Conservation (phyloP, 2,329 filamentous ascomycete species). For the Pseudogymnoascus destructans region DNA sequence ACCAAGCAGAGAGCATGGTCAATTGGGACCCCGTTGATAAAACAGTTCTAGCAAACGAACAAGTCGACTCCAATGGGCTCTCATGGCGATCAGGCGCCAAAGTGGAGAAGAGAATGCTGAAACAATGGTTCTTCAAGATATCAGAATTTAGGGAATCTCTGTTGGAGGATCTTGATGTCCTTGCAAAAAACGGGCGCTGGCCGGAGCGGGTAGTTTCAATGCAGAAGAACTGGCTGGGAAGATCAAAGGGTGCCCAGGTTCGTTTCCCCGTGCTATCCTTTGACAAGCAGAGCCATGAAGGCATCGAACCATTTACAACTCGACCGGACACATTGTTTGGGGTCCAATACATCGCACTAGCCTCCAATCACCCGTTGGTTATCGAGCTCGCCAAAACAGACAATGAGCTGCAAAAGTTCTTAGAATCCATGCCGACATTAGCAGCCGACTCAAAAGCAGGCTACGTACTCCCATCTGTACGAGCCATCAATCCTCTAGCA, state of each 20-base stretch:
- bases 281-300: conserved; percentile 30
- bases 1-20: conserved; percentile 70
- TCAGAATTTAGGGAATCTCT: conserved; percentile 64
- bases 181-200: conserved; percentile 55
- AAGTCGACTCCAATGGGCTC: conserved; percentile 72
- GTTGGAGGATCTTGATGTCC: conserved; percentile 53
- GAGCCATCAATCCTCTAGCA: conserved; percentile 53
- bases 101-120: conserved; percentile 65
- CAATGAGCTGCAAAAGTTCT: conserved; percentile 50
- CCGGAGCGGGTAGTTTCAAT: conserved; percentile 71
- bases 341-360: conserved; percentile 72
- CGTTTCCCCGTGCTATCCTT: conserved; percentile 49
- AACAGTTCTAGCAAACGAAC: conserved; percentile 84
- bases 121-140: conserved; percentile 85
- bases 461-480: conserved; percentile 49
- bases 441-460: conserved; percentile 49
- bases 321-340: conserved; percentile 78
- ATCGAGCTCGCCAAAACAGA: conserved; percentile 45
- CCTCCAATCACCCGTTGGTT: conserved; percentile 59
- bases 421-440: conserved; percentile 46
- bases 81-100: conserved; percentile 82
- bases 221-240: conserved; percentile 82
- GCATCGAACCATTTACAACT: conserved; percentile 69
- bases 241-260: conserved; percentile 58
- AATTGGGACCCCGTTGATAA: conserved; percentile 86